These are phyloP conservation scores for Phytophthora kernoviae DNA, from an alignment of 352 stramenopile genomes.

Conservation along the genomic window DNA sequence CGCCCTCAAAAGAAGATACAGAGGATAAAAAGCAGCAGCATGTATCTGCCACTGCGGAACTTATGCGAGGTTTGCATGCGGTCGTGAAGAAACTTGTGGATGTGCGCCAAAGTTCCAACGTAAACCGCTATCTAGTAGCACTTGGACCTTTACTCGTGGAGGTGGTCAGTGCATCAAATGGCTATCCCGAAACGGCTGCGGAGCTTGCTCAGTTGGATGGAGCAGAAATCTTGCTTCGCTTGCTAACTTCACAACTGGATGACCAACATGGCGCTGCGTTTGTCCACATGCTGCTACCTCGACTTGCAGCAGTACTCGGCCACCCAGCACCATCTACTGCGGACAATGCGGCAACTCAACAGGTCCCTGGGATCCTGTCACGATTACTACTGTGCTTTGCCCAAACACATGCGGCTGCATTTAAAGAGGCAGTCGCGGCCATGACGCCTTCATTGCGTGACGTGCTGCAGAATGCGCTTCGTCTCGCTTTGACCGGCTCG, in stretches of 20 bases:
- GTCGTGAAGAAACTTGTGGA: slow-evolving; percentile 57
- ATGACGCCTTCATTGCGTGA: slow-evolving; percentile 43
- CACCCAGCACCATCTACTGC: slow-evolving; percentile 9
- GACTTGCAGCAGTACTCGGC: slow-evolving; percentile 46
- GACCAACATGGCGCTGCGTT: slow-evolving; percentile 51
- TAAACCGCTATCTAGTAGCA: slow-evolving; percentile 50
- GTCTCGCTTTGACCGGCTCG: slow-evolving; percentile 45
- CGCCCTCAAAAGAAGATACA: slow-evolving; percentile 9
- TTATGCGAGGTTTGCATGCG: slow-evolving; percentile 41
- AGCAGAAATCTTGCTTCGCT: slow-evolving; percentile 50
- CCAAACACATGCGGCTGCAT: slow-evolving; percentile 51
- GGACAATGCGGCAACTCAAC: slow-evolving; percentile 18
- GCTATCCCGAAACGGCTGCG: slow-evolving; percentile 25
- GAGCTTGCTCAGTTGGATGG: slow-evolving; percentile 45
- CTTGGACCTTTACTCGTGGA: slow-evolving; percentile 49
- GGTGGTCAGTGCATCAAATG: slow-evolving; percentile 23
- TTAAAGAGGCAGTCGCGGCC: slow-evolving; percentile 54
- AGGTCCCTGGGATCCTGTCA: slow-evolving; percentile 34
- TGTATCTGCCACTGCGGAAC: slow-evolving; percentile 21
- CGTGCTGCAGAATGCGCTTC: slow-evolving; percentile 49
- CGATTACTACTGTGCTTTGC: slow-evolving; percentile 57
- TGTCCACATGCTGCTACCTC: slow-evolving; percentile 64
- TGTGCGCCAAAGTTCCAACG: slow-evolving; percentile 33
- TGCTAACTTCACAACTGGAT: slow-evolving; percentile 54
- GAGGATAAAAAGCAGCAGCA: slow-evolving; percentile 24